These are phyloP conservation scores for Chalciporus piperatus DNA, from an alignment of 768 basidiomycete genomes.

Conservation along the genomic window DNA sequence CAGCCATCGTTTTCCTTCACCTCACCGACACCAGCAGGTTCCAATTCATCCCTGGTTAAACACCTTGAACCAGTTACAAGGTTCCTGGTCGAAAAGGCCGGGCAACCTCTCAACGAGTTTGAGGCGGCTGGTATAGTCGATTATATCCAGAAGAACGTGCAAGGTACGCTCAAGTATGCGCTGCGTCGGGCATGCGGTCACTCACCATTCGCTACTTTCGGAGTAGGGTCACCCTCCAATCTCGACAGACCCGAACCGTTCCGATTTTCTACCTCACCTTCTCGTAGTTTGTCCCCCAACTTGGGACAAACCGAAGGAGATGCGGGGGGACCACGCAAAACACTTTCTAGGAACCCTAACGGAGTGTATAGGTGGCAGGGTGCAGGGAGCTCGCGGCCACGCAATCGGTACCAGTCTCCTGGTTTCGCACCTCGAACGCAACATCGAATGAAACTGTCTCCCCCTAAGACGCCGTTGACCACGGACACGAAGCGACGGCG, in stretches of 20 bases:
- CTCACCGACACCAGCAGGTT: slow-evolving; percentile 12
- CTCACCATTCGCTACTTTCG: slow-evolving; percentile 6
- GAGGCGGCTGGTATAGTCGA: slow-evolving; percentile 56
- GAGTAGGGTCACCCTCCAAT: slow-evolving; percentile 20
- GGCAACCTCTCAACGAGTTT: slow-evolving; percentile 46
- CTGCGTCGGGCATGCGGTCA: slow-evolving; percentile 12
- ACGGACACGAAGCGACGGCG: slow-evolving; percentile 62
- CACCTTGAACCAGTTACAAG: slow-evolving; percentile 48
- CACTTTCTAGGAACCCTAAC: slow-evolving; percentile 68
- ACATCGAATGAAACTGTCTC: slow-evolving; percentile 42
- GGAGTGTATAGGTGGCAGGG: slow-evolving; percentile 73
- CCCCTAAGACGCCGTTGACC: slow-evolving; percentile 35
- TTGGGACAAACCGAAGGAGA: slow-evolving; percentile 10
- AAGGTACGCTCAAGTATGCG: slow-evolving; percentile 34
- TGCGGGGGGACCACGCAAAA: slow-evolving; percentile 45
- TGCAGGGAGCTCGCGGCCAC: slow-evolving; percentile 66
- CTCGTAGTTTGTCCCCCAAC: slow-evolving; percentile 29
- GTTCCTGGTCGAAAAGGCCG: slow-evolving; percentile 47
- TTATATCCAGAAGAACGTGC: slow-evolving; percentile 50
- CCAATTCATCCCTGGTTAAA: slow-evolving; percentile 32
- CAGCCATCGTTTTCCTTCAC: slow-evolving; percentile 18
- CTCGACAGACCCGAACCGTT: slow-evolving; percentile 52
- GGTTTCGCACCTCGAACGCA: slow-evolving; percentile 60
- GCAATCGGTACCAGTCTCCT: slow-evolving; percentile 72
- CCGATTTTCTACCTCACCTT: slow-evolving; percentile 51